phyloP scores from a whole-genome alignment of 805 yeast genomes.

The Candida andamanensis region DNA sequence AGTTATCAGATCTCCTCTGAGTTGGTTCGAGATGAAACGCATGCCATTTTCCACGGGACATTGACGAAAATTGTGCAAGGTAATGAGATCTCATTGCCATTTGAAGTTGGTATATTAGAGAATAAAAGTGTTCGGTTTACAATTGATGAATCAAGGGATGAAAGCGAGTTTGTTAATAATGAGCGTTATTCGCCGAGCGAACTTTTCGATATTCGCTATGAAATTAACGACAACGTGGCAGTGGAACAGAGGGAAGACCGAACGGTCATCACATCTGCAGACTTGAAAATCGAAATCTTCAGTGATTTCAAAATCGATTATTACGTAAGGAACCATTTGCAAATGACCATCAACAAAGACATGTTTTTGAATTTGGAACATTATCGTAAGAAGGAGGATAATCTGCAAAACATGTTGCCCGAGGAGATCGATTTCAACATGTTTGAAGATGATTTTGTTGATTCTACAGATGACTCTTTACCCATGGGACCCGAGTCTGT shows the following conservation, averaged over 20 bases:
- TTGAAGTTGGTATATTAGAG: conserved; percentile 51
- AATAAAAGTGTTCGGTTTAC: conserved; percentile 57
- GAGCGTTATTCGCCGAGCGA: conserved; percentile 52
- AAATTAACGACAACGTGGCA: background rate
- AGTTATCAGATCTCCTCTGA: conserved; percentile 2
- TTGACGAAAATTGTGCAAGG: conserved; percentile 4
- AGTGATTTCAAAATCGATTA: conserved; percentile 20
- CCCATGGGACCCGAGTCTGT: conserved; percentile 89
- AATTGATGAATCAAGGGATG: conserved; percentile 54
- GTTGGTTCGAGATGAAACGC: conserved; percentile 1
- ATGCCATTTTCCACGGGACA: conserved; percentile 6
- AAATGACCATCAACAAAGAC: conserved; percentile 62
- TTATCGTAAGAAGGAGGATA: conserved; percentile 42
- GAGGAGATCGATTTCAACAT: conserved; percentile 62
- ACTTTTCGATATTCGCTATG: conserved; percentile 20
- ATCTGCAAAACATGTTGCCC: conserved; percentile 34
- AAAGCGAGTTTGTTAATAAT: conserved; percentile 22
- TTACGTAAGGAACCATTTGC: conserved; percentile 38
- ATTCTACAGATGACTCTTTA: conserved; percentile 56
- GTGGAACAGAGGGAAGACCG: background rate
- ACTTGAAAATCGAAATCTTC: background rate
- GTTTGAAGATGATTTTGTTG: conserved; percentile 69
- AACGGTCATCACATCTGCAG: background rate
- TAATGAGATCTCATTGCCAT: conserved; percentile 41
- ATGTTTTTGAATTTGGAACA: conserved; percentile 81